A percentile compares a stretch with the other conserved stretches of the same genome.
These are phyloP conservation scores for Euclidium syriacum DNA, from an alignment of 345 rosid species.

Conservation along the genomic window DNA sequence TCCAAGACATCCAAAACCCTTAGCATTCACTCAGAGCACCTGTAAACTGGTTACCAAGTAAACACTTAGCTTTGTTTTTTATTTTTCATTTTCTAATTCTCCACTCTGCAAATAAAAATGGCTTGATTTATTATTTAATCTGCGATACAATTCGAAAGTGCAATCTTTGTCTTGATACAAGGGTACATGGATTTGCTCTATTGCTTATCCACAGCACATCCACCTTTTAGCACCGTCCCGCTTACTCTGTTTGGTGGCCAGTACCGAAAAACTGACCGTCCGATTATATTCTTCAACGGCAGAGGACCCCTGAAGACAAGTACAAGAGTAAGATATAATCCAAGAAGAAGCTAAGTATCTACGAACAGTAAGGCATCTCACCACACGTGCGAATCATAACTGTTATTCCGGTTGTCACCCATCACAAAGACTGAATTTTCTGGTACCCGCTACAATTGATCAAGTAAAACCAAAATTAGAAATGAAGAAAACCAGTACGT, in stretches of 20 bases:
- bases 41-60: constrained; percentile 34
- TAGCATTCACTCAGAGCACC: constrained; percentile 39
- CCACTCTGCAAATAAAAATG: constrained; percentile 3
- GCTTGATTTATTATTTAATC: background rate
- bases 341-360: constrained; percentile 10
- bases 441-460: constrained; percentile 54
- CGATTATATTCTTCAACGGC: constrained; percentile 84
- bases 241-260: constrained; percentile 92
- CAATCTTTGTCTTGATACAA: background rate
- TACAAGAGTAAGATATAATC: constrained; percentile 5
- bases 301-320: constrained; percentile 74
- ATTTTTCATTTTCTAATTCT: too few relatives aligned
- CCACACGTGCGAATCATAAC: constrained; percentile 97
- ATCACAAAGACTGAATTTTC: constrained; percentile 86
- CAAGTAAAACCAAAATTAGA: background rate
- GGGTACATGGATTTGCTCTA: constrained; percentile 15
- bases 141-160: constrained; percentile 6
- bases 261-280: constrained; percentile 83
- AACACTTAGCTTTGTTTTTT: background rate
- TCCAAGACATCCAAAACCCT: constrained; percentile 41
- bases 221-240: constrained; percentile 55
- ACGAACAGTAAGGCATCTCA: constrained; percentile 32
- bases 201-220: constrained; percentile 61
- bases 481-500: background rate
- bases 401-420: constrained; percentile 98